Evolutionary conservation across 106 monocot genomes (phyloP), one percentile per base, ranked within the genome.

Genomic region (Platanthera zijinensis): DNA sequence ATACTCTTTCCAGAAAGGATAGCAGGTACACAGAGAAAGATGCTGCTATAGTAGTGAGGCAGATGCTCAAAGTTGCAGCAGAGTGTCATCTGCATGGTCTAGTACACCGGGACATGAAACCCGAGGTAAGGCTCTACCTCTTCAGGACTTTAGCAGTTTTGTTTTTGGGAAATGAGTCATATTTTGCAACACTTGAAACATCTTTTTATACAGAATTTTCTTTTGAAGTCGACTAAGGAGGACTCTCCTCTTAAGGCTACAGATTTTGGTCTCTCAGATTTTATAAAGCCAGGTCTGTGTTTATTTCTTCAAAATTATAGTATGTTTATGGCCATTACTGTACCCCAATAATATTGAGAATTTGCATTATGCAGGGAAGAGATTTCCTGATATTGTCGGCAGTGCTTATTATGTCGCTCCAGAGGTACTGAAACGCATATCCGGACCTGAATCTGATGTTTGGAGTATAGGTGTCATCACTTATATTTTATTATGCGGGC

Each of bases 391-490:
- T 77, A 92, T 96, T 78, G 95, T 92, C 80, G 95, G 95, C 15
- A 95, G 95, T 85, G 95, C 95, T 17, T 95, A 92, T 50, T 96
- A 96, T 81, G 92, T 96, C 62, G 96, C 96, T 53, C 96, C 96
- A 18, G 96, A 96, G 80, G 96, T 96, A 47, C 64, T 96, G 66
- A 92, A 87, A 72, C 88, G 92, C 4, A 88, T 76, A 71, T 96
- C 96, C 45, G 96, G 96, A 3, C 96, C 96, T 48, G 96, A 92
- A 69, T 96, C 96, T 30, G 96, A 96, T 87, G 96, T 86, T 68
- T 96, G 96, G 96, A 96, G 96, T 73, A 92, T 96, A 76, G 96
- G 96, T 13, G 96, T 96, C n/a, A 96, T 96, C 71, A 96, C 96
- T 3, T 96, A 96, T 73, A 96, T 96, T 79, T 85, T 96, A 69